phyloP scores from a whole-genome alignment of 1,284 basidiomycete genomes.

The Vanrija sp. region DNA sequence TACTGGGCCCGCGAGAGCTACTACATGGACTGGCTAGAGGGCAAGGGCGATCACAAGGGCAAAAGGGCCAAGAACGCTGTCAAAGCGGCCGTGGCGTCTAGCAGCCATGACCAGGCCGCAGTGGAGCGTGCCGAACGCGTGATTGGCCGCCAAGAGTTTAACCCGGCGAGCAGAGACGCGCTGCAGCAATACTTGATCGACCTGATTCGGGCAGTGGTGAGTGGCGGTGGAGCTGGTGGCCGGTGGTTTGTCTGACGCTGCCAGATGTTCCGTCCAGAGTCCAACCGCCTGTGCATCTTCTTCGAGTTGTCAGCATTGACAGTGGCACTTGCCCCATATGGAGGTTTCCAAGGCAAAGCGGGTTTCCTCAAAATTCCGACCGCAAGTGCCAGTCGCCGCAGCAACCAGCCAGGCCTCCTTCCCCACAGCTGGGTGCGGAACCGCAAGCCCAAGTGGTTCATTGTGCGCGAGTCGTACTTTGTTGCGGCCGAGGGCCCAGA shows the following conservation, averaged over 20 bases:
- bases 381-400: conserved; percentile 50
- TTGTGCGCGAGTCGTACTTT: conserved; percentile 88
- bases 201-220: conserved; percentile 81
- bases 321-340: conserved; percentile 74
- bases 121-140: neutral
- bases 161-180: conserved; percentile 69
- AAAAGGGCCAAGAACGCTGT: neutral
- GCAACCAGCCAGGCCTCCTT: conserved; percentile 49
- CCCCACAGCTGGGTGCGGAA: conserved; percentile 60
- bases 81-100: no score
- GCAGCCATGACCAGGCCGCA: neutral
- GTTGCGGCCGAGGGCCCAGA: conserved; percentile 84
- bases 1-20: conserved; percentile 53
- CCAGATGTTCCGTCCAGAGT: conserved; percentile 93
- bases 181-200: conserved; percentile 86
- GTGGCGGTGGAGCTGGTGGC: conserved; percentile 32
- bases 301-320: conserved; percentile 90
- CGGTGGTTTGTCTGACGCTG: no score
- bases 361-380: conserved; percentile 65
- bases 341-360: conserved; percentile 77
- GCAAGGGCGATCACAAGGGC: conserved; percentile 26
- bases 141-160: conserved; percentile 60
- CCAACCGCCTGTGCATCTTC: conserved; percentile 89
- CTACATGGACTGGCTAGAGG: conserved; percentile 53
- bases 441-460: conserved; percentile 82